Evolutionary conservation across 1,139 yeast species (phyloP), one percentile per base, ranked within the genome.

Genomic region (Hyphopichia fennica): DNA sequence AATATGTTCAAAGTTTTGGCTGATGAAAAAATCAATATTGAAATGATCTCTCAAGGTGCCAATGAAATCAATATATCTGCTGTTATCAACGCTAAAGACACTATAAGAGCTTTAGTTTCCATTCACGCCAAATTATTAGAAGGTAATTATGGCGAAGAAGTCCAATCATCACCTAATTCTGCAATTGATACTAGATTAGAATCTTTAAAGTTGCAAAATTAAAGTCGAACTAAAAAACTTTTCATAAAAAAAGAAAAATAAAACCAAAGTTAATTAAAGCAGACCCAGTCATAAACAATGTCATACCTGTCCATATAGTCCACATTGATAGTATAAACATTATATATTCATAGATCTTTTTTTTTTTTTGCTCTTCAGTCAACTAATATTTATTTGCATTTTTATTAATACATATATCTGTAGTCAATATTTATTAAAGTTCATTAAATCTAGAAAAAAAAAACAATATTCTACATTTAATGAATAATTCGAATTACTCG

Each of bases 1-100:
- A 85, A 89, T 51, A 93, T 93, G 97, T 93, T 93, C 68, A 84
- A 91, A 52, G 89, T 95, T 2, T 72, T 93, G 54, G 98, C 98
- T 4, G 95, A 88, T 58, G 96, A 93, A 55, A 81, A 80, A 43
- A 87, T 93, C 57, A 93, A 93, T 67, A 90, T 93, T 54, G 99
- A 93, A 65, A 93, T 93, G 99, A 93, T 93, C 59, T 82, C 91
- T 43, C 99, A 93, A 73, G 99, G 99, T 52, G 97, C 99, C 28
- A 91, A 93, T 59, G 99, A 93, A 67, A 93, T 93, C 56, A 93
- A 93, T 63, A 93, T 93, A 43, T 87, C 96, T 32, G 95, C 98
- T 47, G 99, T 93, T 43, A 89, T 93, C 46, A 88, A 86, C 51
- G 90, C 87, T 52, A 70, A 72, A 45, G 95, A 93, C 57, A 84